These are phyloP conservation scores for Penicillium sp. DNA, from an alignment of 2,329 filamentous ascomycete species.

Conservation along the genomic window DNA sequence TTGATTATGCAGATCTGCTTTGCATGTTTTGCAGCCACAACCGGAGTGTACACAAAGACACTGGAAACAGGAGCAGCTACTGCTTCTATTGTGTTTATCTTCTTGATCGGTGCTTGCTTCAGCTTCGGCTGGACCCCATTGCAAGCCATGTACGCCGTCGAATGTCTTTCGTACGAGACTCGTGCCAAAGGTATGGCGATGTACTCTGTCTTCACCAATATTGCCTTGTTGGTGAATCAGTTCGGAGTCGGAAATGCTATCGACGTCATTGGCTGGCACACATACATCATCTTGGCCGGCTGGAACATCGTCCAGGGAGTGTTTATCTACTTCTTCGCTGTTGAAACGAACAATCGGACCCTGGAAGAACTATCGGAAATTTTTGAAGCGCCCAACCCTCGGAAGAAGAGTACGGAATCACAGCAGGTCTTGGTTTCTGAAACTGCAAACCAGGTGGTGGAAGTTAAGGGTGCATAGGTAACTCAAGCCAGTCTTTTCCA, in stretches of 20 bases:
- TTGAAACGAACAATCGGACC: slow-evolving; percentile 35
- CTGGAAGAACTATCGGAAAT: slow-evolving; percentile 37
- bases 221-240: slow-evolving; percentile 49
- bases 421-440: slow-evolving; percentile 40
- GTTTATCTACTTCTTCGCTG: slow-evolving; percentile 36
- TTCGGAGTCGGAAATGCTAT: slow-evolving; percentile 51
- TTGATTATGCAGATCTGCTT: slow-evolving; percentile 1
- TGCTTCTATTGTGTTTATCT: slow-evolving; percentile 50
- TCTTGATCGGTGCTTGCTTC: slow-evolving; percentile 52
- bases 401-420: slow-evolving; percentile 30
- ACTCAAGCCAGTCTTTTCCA: no score
- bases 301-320: slow-evolving; percentile 33
- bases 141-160: slow-evolving; percentile 54
- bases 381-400: slow-evolving; percentile 41
- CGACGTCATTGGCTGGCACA: slow-evolving; percentile 54
- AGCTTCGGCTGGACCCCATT: slow-evolving; percentile 50
- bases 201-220: slow-evolving; percentile 47
- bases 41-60: slow-evolving; percentile 19
- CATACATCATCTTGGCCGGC: slow-evolving; percentile 52
- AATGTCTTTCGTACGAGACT: slow-evolving; percentile 55
- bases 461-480: neutral
- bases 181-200: slow-evolving; percentile 59
- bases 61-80: slow-evolving; percentile 43
- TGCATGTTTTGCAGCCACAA: slow-evolving; percentile 2
- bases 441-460: neutral